A percentile compares a stretch with the other conserved stretches of the same genome.
Evolutionary conservation across 176 grass and related monocot species (phyloP).

Genomic region (Ampelocalamus luodianensis): DNA sequence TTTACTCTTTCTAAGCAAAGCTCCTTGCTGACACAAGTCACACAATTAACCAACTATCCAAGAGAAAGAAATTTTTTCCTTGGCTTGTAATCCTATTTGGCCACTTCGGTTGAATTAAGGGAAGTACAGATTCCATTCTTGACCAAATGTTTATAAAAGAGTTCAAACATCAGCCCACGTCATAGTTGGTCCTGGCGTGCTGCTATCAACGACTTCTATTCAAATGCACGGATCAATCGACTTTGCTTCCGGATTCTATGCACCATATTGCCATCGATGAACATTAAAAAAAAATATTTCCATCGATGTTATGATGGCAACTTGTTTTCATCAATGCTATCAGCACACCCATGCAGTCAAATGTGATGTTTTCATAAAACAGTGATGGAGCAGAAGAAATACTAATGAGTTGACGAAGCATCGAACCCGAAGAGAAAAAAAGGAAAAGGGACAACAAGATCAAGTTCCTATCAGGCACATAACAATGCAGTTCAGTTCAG

Average conservation of each 20-base stretch:
- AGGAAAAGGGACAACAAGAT: neutral
- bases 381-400: neutral
- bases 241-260: neutral
- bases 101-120: neutral
- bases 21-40: neutral
- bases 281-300: too few relatives aligned
- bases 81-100: neutral
- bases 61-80: neutral
- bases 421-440: neutral
- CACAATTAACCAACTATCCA: neutral
- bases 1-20: neutral
- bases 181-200: neutral
- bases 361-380: neutral
- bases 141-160: neutral
- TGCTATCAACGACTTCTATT: neutral
- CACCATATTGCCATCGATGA: neutral
- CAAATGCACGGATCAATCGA: neutral
- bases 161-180: neutral
- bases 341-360: neutral
- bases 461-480: neutral
- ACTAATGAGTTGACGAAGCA: neutral
- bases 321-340: neutral
- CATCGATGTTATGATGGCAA: neutral
- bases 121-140: slow-evolving; percentile 12
- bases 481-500: slow-evolving; percentile 3